These are phyloP conservation scores for Gymnopus androsaceus DNA, from an alignment of 1,284 basidiomycete genomes.

Conservation along the genomic window DNA sequence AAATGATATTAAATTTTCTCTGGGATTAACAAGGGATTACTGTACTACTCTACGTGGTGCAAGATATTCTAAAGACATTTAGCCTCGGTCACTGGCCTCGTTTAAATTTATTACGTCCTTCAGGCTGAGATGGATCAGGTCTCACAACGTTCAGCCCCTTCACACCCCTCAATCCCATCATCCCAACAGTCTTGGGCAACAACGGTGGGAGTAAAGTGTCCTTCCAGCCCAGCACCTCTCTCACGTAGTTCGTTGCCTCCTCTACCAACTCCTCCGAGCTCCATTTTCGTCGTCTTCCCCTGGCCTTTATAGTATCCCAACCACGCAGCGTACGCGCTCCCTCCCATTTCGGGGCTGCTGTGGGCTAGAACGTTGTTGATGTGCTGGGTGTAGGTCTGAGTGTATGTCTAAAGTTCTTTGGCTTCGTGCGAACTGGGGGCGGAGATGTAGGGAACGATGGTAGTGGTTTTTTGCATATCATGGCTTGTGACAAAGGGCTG, in stretches of 20 bases:
- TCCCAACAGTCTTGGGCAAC: constrained; percentile 55
- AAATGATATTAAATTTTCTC: no score
- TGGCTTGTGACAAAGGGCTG: constrained; percentile 49
- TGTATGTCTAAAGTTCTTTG: neutral
- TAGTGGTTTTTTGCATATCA: constrained; percentile 40
- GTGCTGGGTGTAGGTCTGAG: constrained; percentile 8
- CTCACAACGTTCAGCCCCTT: constrained; percentile 41
- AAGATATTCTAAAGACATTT: no score
- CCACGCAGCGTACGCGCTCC: constrained; percentile 55
- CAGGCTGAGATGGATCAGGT: neutral
- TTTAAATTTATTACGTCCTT: no score
- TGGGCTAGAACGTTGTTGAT: constrained; percentile 33
- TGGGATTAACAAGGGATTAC: no score
- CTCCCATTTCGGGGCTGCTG: constrained; percentile 36
- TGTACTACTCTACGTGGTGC: no score
- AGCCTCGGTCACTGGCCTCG: no score
- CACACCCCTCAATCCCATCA: constrained; percentile 60
- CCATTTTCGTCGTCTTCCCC: constrained; percentile 43
- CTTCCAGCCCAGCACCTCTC: constrained; percentile 43
- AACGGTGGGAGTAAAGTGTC: constrained; percentile 42
- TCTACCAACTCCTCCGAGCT: constrained; percentile 44
- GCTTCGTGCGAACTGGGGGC: constrained; percentile 31
- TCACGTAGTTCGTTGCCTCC: constrained; percentile 48
- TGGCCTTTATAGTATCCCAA: constrained; percentile 62
- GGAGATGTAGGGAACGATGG: neutral